Percentiles rank a stretch among this genome's conserved stretches.
phyloP scores from a whole-genome alignment of 495 filamentous ascomycete species.

The Aspergillus wentii region DNA sequence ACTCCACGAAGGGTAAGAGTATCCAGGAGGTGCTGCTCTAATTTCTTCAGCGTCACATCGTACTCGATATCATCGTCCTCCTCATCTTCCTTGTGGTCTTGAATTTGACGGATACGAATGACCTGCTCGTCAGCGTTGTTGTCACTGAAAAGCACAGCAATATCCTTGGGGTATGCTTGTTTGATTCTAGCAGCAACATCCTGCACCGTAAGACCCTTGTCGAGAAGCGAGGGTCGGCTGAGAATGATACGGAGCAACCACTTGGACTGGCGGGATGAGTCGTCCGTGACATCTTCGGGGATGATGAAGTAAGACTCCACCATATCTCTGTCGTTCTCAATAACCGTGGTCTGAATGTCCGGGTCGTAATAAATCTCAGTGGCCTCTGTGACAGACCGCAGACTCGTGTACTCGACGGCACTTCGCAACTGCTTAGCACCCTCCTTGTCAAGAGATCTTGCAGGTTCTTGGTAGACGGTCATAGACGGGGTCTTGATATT shows the following conservation, averaged over 20 bases:
- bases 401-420: conserved; percentile 88
- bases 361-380: conserved; percentile 98
- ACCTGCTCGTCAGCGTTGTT: conserved; percentile 96
- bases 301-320: conserved; percentile 97
- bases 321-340: conserved; percentile 86
- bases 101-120: conserved; percentile 84
- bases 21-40: conserved; percentile 87
- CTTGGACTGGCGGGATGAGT: conserved; percentile 74
- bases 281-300: conserved; percentile 71
- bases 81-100: conserved; percentile 64
- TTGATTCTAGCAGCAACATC: conserved; percentile 90
- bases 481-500: conserved; percentile 99
- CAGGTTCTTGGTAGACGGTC: conserved; percentile 76
- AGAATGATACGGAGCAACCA: conserved; percentile 96
- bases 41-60: conserved; percentile 82
- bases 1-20: conserved; percentile 88
- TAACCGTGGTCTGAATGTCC: conserved; percentile 76
- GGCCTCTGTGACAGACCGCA: conserved; percentile 83
- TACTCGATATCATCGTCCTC: conserved; percentile 81
- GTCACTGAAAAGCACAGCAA: conserved; percentile 94
- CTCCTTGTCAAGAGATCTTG: conserved; percentile 58
- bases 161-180: conserved; percentile 76
- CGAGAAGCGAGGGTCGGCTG: conserved; percentile 85
- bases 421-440: conserved; percentile 81
- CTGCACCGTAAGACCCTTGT: conserved; percentile 87